Evolutionary conservation across 2,329 filamentous ascomycete species (phyloP).

Genomic region (Rachicladosporium sp.): DNA sequence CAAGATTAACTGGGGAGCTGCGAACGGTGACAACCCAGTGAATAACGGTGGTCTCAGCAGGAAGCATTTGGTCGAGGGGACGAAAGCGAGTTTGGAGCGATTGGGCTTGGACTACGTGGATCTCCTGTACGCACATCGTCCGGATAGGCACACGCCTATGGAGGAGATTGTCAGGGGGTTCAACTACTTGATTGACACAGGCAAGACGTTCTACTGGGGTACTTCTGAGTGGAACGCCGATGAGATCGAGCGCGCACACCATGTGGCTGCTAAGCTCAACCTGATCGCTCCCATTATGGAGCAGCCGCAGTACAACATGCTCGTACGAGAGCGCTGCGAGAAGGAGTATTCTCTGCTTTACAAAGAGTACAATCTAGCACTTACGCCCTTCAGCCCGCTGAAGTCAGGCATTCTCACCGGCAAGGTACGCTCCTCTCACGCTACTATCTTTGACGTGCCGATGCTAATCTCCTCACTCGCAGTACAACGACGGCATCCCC

Average conservation of each 20-base stretch:
- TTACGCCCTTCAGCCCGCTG: slow-evolving; percentile 53
- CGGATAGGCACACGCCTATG: slow-evolving; percentile 56
- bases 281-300: slow-evolving; percentile 54
- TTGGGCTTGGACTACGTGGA: slow-evolving; percentile 51
- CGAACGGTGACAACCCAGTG: slow-evolving; percentile 48
- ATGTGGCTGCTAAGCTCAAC: slow-evolving; percentile 47
- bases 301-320: slow-evolving; percentile 56
- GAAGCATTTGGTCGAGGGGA: slow-evolving; percentile 59
- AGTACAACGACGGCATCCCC: slow-evolving; percentile 51
- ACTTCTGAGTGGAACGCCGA: slow-evolving; percentile 56
- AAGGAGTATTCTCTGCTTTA: slow-evolving; percentile 50
- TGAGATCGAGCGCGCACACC: slow-evolving; percentile 52
- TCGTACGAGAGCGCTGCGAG: slow-evolving; percentile 51
- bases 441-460: too few relatives aligned
- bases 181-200: slow-evolving; percentile 55
- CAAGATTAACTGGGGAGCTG: slow-evolving; percentile 54
- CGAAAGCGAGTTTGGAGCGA: slow-evolving; percentile 46
- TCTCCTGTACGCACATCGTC: slow-evolving; percentile 56
- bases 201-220: slow-evolving; percentile 60
- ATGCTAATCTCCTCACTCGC: too few relatives aligned
- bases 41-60: slow-evolving; percentile 57
- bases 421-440: slow-evolving; percentile 27
- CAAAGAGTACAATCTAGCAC: slow-evolving; percentile 45
- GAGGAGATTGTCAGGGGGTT: slow-evolving; percentile 60
- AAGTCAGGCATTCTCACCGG: slow-evolving; percentile 50